Evolutionary conservation across 441 rosid species (phyloP).

Genomic region (Brassica balearica): DNA sequence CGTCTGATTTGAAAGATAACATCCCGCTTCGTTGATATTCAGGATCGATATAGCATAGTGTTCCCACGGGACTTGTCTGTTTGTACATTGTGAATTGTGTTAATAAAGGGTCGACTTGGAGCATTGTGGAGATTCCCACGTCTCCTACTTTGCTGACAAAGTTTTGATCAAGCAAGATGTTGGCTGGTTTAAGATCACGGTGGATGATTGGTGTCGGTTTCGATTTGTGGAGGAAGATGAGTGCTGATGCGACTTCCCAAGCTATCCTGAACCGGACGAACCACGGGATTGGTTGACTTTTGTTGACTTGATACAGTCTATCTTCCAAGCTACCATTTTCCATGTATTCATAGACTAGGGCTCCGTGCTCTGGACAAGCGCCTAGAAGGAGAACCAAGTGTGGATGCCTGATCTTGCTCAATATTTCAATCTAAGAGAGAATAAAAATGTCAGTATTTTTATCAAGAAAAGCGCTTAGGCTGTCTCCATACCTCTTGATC

Average conservation of each 20-base stretch:
- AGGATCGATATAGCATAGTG: constrained; percentile 84
- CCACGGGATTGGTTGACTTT: constrained; percentile 32
- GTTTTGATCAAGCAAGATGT: constrained; percentile 16
- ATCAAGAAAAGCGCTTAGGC: not conserved
- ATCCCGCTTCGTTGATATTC: constrained; percentile 85
- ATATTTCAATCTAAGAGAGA: constrained; percentile 61
- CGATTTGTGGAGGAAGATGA: not conserved
- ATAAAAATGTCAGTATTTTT: not conserved
- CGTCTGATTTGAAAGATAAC: constrained; percentile 80
- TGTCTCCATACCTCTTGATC: constrained; percentile 82
- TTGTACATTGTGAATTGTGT: constrained; percentile 47
- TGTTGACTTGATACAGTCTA: constrained; percentile 54
- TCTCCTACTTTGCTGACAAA: constrained; percentile 30
- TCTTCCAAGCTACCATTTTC: constrained; percentile 90
- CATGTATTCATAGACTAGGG: constrained; percentile 87
- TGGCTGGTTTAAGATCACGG: constrained; percentile 13
- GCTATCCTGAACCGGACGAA: not conserved
- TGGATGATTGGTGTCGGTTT: not conserved
- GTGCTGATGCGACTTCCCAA: not conserved
- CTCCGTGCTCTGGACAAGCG: constrained; percentile 78
- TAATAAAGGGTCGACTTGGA: constrained; percentile 50
- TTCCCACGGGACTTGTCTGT: constrained; percentile 82
- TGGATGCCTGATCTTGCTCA: constrained; percentile 86
- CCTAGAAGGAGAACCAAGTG: constrained; percentile 93
- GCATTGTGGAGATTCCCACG: constrained; percentile 82